phyloP scores from a whole-genome alignment of 345 rosid species.

The Sonneratia alba region DNA sequence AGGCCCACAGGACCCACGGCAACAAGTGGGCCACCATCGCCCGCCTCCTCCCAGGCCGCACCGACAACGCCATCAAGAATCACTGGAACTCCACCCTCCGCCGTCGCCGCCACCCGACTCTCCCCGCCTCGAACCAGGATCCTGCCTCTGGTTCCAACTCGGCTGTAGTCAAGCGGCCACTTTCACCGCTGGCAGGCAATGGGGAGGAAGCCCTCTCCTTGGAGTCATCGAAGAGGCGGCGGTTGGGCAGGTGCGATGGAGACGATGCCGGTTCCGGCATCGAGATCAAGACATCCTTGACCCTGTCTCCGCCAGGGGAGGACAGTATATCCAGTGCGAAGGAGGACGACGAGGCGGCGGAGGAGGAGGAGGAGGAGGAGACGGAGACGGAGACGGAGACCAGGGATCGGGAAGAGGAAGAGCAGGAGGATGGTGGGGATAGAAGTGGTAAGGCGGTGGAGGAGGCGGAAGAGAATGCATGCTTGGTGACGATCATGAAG shows the following conservation, averaged over 20 bases:
- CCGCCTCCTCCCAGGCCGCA: constrained; percentile 50
- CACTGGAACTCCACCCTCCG: constrained; percentile 63
- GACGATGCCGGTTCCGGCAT: background rate
- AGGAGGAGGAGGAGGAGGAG: background rate
- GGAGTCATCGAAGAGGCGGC: constrained; percentile 11
- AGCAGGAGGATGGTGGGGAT: background rate
- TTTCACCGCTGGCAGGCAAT: background rate
- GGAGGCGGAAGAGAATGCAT: constrained; percentile 7
- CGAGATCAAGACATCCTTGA: constrained; percentile 31
- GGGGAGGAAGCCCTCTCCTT: constrained; percentile 20
- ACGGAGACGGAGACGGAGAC: background rate
- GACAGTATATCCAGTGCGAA: background rate
- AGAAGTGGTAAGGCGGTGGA: background rate
- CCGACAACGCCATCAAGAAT: constrained; percentile 59
- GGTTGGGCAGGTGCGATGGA: constrained; percentile 3
- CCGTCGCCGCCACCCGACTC: constrained; percentile 14
- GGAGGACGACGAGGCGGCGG: constrained; percentile 2
- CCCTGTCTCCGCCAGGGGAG: constrained; percentile 42
- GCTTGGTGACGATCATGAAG: constrained; percentile 34
- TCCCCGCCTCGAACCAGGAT: constrained; percentile 1
- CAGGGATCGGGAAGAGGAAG: background rate
- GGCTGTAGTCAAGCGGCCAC: constrained; percentile 12
- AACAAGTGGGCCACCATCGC: constrained; percentile 70
- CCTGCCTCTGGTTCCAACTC: constrained; percentile 28
- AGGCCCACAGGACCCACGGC: constrained; percentile 45